Percentiles rank a stretch among this genome's conserved stretches.
Conservation (phyloP, 371 early-diverging fungal genomes). For the Mortierella sp. region DNA sequence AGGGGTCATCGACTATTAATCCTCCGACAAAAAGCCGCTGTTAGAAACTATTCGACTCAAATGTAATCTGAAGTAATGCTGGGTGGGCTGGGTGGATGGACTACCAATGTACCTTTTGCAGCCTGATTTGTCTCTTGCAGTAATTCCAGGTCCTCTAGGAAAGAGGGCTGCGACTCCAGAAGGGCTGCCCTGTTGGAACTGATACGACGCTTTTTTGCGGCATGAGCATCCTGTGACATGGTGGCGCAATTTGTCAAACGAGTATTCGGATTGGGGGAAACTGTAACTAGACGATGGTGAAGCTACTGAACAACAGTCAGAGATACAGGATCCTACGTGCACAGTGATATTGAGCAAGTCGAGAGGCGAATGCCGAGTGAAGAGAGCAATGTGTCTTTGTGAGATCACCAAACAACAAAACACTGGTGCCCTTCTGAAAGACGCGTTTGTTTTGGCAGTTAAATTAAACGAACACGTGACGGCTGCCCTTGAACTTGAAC, state of each 20-base stretch:
- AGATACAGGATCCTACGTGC: not conserved
- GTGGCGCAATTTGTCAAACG: slow-evolving; percentile 48
- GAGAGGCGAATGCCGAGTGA: not conserved
- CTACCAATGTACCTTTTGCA: slow-evolving; percentile 31
- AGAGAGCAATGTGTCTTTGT: not conserved
- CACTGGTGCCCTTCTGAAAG: not conserved
- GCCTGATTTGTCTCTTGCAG: slow-evolving; percentile 42
- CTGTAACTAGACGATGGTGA: not conserved
- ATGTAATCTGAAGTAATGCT: not conserved
- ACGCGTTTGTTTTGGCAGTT: no score
- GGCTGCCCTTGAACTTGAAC: no score
- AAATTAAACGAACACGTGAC: no score
- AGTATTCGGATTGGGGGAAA: not conserved
- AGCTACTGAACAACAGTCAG: not conserved
- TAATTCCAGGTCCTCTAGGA: slow-evolving; percentile 45
- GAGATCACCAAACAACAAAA: not conserved
- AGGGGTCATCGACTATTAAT: slow-evolving; percentile 42
- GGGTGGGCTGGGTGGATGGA: not conserved
- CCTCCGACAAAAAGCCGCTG: not conserved
- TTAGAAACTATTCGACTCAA: no score
- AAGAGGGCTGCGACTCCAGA: slow-evolving; percentile 38
- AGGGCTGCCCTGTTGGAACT: slow-evolving; percentile 21
- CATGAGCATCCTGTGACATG: slow-evolving; percentile 49
- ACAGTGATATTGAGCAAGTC: not conserved
- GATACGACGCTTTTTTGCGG: slow-evolving; percentile 48